Percentiles rank a stretch among this genome's conserved stretches.
phyloP scores from a whole-genome alignment of 2,329 filamentous ascomycete species.

The Byssothecium circinans region DNA sequence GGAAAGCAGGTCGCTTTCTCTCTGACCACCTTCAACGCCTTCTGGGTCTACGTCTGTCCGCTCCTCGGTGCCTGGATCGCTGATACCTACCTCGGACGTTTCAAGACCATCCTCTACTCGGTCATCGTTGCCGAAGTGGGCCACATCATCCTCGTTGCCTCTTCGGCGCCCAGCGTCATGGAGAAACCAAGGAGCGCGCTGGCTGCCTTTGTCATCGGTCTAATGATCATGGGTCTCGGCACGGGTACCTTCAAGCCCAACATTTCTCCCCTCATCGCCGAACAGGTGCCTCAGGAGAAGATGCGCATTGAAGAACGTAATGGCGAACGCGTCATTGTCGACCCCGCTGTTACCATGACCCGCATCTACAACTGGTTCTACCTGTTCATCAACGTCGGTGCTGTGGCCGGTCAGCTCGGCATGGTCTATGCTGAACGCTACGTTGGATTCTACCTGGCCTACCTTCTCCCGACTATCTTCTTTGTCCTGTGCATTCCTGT shows the following conservation, averaged over 20 bases:
- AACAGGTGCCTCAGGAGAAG: slow-evolving; percentile 64
- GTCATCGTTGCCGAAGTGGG: slow-evolving; percentile 61
- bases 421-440: slow-evolving; percentile 47
- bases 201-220: slow-evolving; percentile 58
- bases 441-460: slow-evolving; percentile 74
- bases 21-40: slow-evolving; percentile 57
- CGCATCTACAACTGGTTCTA: slow-evolving; percentile 62
- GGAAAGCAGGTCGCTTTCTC: slow-evolving; percentile 58
- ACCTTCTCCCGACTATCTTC: slow-evolving; percentile 65
- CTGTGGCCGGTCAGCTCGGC: slow-evolving; percentile 38
- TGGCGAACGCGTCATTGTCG: slow-evolving; percentile 65
- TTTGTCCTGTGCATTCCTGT: slow-evolving; percentile 64
- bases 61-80: slow-evolving; percentile 61
- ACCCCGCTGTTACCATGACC: slow-evolving; percentile 67
- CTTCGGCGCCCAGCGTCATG: slow-evolving; percentile 57
- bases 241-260: slow-evolving; percentile 73
- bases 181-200: slow-evolving; percentile 52
- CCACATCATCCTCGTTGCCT: slow-evolving; percentile 57
- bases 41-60: slow-evolving; percentile 62
- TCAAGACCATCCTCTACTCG: slow-evolving; percentile 61
- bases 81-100: slow-evolving; percentile 63
- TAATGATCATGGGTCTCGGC: slow-evolving; percentile 66
- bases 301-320: slow-evolving; percentile 48
- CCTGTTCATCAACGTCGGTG: slow-evolving; percentile 42
- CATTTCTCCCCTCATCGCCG: slow-evolving; percentile 58